Conservation (phyloP, 768 basidiomycete genomes). For the Agrocybe praecox region DNA sequence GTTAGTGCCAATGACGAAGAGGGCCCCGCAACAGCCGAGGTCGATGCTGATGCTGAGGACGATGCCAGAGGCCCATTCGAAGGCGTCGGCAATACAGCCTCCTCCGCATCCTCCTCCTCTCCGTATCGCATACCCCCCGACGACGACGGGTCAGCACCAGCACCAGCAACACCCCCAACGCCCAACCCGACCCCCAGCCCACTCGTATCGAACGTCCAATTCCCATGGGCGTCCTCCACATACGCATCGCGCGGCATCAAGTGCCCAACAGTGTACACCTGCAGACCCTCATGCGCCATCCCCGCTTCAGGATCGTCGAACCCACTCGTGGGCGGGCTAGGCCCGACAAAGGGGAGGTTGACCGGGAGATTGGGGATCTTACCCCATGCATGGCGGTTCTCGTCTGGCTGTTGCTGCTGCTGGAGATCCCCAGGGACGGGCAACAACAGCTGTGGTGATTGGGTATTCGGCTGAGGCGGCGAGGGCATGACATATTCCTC, state of each 20-base stretch:
- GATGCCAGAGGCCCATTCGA: conserved; percentile 11
- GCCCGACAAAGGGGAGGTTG: not conserved
- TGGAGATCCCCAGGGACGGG: not conserved
- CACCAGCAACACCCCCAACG: conserved; percentile 15
- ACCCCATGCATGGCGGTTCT: conserved; percentile 14
- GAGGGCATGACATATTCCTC: conserved; percentile 15
- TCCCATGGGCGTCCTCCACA: conserved; percentile 48
- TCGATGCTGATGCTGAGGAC: conserved; percentile 19
- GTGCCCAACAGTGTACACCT: conserved; percentile 83
- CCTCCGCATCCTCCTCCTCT: conserved; percentile 27
- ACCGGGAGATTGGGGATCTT: conserved; percentile 11
- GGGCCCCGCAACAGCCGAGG: conserved; percentile 16
- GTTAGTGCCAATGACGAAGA: conserved; percentile 11
- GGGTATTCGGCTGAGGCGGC: not conserved
- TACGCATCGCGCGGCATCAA: conserved; percentile 57
- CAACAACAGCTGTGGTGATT: not conserved
- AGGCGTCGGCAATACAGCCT: conserved; percentile 42
- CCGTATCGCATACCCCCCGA: not conserved
- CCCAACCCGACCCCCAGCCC: conserved; percentile 29
- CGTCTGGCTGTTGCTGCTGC: conserved; percentile 2
- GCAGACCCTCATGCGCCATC: conserved; percentile 64
- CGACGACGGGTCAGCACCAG: not conserved
- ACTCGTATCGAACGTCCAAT: conserved; percentile 59
- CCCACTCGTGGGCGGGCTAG: not conserved
- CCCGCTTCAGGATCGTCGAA: conserved; percentile 1